These are phyloP conservation scores for Xanthoconium purpureum DNA, from an alignment of 768 basidiomycete genomes.

Conservation along the genomic window DNA sequence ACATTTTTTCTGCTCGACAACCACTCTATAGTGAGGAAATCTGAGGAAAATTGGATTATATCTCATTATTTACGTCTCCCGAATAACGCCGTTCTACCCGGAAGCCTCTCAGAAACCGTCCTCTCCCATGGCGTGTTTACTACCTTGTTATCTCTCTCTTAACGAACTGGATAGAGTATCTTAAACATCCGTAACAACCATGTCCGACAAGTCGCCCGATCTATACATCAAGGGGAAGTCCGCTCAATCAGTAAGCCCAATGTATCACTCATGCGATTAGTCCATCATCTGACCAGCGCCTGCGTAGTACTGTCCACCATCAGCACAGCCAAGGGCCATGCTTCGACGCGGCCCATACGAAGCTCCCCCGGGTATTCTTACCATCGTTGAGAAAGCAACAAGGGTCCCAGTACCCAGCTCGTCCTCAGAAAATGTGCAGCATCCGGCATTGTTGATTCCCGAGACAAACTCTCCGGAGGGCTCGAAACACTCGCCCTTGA, in stretches of 20 bases:
- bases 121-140: too few species aligned
- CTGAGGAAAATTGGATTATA: too few species aligned
- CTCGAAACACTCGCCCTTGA: neutral
- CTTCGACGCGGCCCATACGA: neutral
- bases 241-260: neutral
- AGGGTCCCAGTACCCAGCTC: neutral
- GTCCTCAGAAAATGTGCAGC: neutral
- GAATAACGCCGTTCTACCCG: too few species aligned
- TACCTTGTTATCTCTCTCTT: too few species aligned
- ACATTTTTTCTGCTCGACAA: too few species aligned
- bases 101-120: too few species aligned
- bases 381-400: constrained; percentile 6
- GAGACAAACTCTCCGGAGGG: neutral
- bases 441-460: neutral
- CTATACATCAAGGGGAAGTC: neutral
- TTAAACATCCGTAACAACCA: too few species aligned
- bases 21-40: too few species aligned
- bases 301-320: neutral
- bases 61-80: too few species aligned
- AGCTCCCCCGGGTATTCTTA: constrained; percentile 2
- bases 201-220: too few species aligned
- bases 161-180: too few species aligned
- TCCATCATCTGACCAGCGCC: neutral
- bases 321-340: neutral
- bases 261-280: neutral